Evolutionary conservation across 352 stramenopile genomes (phyloP), one percentile per base, ranked within the genome.

Genomic region (Phytophthora pseudosyringae): DNA sequence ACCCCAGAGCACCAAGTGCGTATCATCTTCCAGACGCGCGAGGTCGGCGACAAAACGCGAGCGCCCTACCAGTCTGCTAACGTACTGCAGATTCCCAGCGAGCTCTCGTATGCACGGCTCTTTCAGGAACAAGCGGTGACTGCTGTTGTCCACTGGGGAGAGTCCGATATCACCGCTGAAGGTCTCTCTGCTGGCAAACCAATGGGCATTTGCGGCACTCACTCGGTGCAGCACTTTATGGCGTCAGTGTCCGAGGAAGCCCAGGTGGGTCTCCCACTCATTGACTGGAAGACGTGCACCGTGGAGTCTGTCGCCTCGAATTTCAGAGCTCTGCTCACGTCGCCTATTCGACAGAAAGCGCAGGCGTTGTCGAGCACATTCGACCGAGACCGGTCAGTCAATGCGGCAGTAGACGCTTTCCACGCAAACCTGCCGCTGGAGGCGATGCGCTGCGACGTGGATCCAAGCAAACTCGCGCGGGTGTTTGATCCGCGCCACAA

Each of bases 151-250:
- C 90, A 97, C 74, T 78, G 75, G 57, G 75, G 75, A 9, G 75
- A 78, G 3, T 78, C 89, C 16, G 85, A 89, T 36, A 97, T 91
- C 21, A 82, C 80, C 6, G 85, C 88, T 10, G 89, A 92, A 40
- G 89, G 82, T 11, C 70, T 98, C 3, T 63, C 83, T 8, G 76
- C 82, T 43, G 88, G 88, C 8, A 88, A 96, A 31, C 90, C 91
- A 11, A 94, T 86, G 7, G 81, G 93, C 57, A 75, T 97, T 26
- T 94, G 86, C 45, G 90, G 90, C 1, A 94, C 91, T 36, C 95
- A 97, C 69, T 86, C 81, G 12, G 84, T 94, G 61, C 91, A 98
- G 54, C 78, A 78, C 26, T 96, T 97, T 65, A 93, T 85, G 73
- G 87, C 83, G n/a, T 71, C 83, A 26, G 83, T 91, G 33, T 82